Evolutionary conservation across 805 yeast genomes (phyloP).

Genomic region (Tetrapisispora arboricola): DNA sequence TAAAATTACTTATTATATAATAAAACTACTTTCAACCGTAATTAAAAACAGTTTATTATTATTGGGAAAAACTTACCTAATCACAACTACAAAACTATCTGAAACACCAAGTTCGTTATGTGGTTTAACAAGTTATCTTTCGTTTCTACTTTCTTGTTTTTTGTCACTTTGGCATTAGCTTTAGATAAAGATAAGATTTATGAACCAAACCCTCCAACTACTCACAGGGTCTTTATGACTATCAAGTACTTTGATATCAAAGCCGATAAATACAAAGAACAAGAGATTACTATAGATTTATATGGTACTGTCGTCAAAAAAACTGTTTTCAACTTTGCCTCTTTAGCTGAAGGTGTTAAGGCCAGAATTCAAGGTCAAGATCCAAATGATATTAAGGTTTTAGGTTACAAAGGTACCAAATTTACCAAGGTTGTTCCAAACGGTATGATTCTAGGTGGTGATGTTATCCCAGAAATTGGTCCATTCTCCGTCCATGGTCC

Average conservation of each 20-base stretch:
- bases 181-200: slow-evolving; percentile 12
- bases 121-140: slow-evolving; percentile 4
- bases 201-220: slow-evolving; percentile 27
- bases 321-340: slow-evolving; percentile 51
- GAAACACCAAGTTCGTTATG: neutral
- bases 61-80: too few species aligned
- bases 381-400: slow-evolving; percentile 18
- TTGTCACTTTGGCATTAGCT: slow-evolving; percentile 1
- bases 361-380: slow-evolving; percentile 24
- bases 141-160: slow-evolving; percentile 3
- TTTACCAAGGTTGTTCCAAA: slow-evolving; percentile 68
- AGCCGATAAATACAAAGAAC: slow-evolving; percentile 9
- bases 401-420: slow-evolving; percentile 45
- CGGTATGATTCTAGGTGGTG: slow-evolving; percentile 86
- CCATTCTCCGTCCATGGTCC: slow-evolving; percentile 75
- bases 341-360: slow-evolving; percentile 37
- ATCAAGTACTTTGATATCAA: slow-evolving; percentile 19
- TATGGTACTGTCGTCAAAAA: slow-evolving; percentile 58
- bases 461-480: slow-evolving; percentile 67
- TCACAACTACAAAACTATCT: neutral
- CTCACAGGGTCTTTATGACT: slow-evolving; percentile 19
- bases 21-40: too few species aligned
- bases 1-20: too few species aligned
- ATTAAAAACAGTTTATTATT: too few species aligned
- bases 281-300: slow-evolving; percentile 43